Evolutionary conservation across 306 rosid genomes (phyloP).

Genomic region (Castanea sativa): DNA sequence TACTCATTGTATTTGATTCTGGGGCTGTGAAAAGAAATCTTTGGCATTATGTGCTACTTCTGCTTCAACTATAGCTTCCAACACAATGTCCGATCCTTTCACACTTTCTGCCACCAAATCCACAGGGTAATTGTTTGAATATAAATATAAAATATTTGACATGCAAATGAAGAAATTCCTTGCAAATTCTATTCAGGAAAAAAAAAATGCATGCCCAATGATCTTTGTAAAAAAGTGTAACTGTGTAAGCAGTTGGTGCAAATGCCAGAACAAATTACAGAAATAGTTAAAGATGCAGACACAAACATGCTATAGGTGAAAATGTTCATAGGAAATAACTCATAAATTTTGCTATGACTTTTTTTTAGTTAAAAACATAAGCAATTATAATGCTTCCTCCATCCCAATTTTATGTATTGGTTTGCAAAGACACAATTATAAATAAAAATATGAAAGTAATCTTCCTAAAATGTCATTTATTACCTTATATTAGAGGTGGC

Average conservation of each 20-base stretch:
- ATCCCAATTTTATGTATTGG: too few species aligned
- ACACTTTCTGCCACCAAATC: constrained; percentile 49
- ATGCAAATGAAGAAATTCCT: neutral
- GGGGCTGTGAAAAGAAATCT: constrained; percentile 74
- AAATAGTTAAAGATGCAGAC: neutral
- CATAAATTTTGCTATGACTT: too few species aligned
- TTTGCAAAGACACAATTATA: too few species aligned
- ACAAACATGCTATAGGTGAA: neutral
- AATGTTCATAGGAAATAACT: neutral
- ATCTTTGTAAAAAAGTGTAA: too few species aligned
- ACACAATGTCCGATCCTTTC: constrained; percentile 69
- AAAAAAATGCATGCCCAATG: too few species aligned
- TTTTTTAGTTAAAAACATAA: too few species aligned
- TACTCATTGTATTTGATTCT: constrained; percentile 37
- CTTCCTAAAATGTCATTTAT: too few species aligned
- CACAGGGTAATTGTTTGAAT: neutral
- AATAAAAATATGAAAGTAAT: too few species aligned
- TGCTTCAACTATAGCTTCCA: constrained; percentile 86
- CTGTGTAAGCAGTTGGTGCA: too few species aligned
- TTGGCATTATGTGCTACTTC: constrained; percentile 82
- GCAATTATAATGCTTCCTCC: too few species aligned
- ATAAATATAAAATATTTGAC: neutral
- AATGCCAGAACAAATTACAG: neutral
- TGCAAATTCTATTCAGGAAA: neutral
- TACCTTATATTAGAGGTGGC: too few species aligned